Percentiles rank a stretch among this genome's conserved stretches.
Evolutionary conservation across 2,329 filamentous ascomycete genomes (phyloP).

Genomic region (Cladosporium austrohemisphaericum): DNA sequence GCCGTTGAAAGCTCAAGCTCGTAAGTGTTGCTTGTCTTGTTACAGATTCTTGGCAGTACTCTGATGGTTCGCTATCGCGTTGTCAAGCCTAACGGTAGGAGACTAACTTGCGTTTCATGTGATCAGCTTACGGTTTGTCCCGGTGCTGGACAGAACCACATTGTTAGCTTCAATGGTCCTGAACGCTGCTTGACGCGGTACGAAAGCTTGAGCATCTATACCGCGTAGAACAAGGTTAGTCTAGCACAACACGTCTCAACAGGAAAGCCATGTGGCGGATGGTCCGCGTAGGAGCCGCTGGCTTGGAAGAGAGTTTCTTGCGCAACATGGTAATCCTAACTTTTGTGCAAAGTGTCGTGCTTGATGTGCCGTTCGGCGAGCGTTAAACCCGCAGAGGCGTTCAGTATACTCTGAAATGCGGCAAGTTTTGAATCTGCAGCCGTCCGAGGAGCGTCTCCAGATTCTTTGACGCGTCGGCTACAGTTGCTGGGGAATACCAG

Average conservation of each 20-base stretch:
- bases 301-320: not conserved
- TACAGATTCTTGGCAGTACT: no score
- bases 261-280: slow-evolving; percentile 5
- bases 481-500: not conserved
- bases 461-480: no score
- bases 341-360: not conserved
- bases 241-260: not conserved
- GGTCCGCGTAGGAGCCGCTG: not conserved
- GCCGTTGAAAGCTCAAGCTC: no score
- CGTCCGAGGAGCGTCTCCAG: not conserved
- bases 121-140: not conserved
- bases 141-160: not conserved
- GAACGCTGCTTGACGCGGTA: not conserved
- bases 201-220: not conserved
- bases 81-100: not conserved
- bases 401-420: not conserved
- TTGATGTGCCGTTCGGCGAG: not conserved
- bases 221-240: not conserved
- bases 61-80: not conserved
- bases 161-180: not conserved
- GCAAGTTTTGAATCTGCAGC: not conserved
- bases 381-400: not conserved
- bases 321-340: not conserved
- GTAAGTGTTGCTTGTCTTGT: no score
- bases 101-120: no score